Conservation (phyloP, 352 stramenopile species). For the Nothophytophthora sp. region DNA sequence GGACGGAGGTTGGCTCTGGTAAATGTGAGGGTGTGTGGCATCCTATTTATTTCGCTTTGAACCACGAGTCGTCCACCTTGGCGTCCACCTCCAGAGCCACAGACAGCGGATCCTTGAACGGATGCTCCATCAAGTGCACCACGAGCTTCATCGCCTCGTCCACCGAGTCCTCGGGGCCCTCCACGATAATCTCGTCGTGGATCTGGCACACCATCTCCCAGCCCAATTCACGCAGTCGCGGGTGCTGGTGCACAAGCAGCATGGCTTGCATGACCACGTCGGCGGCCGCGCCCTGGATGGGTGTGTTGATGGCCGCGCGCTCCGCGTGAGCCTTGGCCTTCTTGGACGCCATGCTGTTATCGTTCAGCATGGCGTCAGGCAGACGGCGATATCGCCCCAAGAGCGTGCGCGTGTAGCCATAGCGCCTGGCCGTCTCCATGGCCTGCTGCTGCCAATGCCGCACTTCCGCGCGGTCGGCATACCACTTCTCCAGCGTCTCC, state of each 20-base stretch:
- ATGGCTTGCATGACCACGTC: slow-evolving; percentile 99
- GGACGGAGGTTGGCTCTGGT: too few relatives aligned
- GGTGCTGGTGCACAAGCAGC: slow-evolving; percentile 96
- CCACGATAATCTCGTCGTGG: slow-evolving; percentile 99
- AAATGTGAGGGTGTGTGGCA: too few relatives aligned
- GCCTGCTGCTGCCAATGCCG: slow-evolving; percentile 94
- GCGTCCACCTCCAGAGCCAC: slow-evolving; percentile 93
- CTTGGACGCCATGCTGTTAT: slow-evolving; percentile 56
- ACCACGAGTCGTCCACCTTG: slow-evolving; percentile 98
- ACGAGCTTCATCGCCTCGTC: slow-evolving; percentile 90
- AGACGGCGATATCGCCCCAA: slow-evolving; percentile 98
- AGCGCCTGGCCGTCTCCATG: slow-evolving; percentile 85
- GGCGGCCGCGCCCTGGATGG: slow-evolving; percentile 97
- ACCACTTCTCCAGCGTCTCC: slow-evolving; percentile 96
- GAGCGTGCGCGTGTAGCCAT: slow-evolving; percentile 93
- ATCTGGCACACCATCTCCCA: slow-evolving; percentile 99
- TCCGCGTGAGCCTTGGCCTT: slow-evolving; percentile 88
- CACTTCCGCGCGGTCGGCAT: slow-evolving; percentile 91
- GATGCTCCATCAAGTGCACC: slow-evolving; percentile 97
- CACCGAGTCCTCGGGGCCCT: slow-evolving; percentile 97
- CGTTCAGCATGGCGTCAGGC: slow-evolving; percentile 89
- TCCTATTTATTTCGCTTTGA: slow-evolving; percentile 96
- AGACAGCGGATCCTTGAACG: slow-evolving; percentile 91
- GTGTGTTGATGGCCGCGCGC: slow-evolving; percentile 99
- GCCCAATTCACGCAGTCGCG: slow-evolving; percentile 91